phyloP scores from a whole-genome alignment of 169 alveolate species.

The Plasmodium falciparum region DNA sequence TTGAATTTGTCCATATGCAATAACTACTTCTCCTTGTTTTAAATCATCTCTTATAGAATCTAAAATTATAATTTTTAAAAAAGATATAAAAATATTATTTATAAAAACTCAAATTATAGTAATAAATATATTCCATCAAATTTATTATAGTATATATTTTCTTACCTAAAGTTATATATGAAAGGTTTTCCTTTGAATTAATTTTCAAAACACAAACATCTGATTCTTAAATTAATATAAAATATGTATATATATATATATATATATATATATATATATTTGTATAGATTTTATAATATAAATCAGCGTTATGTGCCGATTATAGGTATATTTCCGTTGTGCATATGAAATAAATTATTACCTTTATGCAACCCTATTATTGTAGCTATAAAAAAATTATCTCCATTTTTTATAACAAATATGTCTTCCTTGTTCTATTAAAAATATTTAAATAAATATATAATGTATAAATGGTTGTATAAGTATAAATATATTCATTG shows the following conservation, averaged over 20 bases:
- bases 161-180: conserved; percentile 43
- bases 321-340: background rate
- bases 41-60: conserved; percentile 34
- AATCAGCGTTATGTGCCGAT: background rate
- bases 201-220: conserved; percentile 71
- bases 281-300: background rate
- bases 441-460: background rate
- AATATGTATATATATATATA: background rate
- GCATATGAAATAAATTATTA: conserved; percentile 2
- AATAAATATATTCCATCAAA: background rate
- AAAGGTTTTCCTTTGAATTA: conserved; percentile 25
- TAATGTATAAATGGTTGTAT: background rate
- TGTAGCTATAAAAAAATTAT: conserved; percentile 37
- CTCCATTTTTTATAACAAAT: conserved; percentile 56
- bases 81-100: background rate
- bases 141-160: background rate
- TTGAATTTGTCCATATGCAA: conserved; percentile 72
- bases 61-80: conserved; percentile 1
- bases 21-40: conserved; percentile 55
- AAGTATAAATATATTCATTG: background rate
- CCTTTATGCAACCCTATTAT: conserved; percentile 55
- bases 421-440: conserved; percentile 37
- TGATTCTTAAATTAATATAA: conserved; percentile 15
- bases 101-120: background rate
- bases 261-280: background rate